These are phyloP conservation scores for Penicillium manginii DNA, from an alignment of 495 filamentous ascomycete genomes.

Conservation along the genomic window DNA sequence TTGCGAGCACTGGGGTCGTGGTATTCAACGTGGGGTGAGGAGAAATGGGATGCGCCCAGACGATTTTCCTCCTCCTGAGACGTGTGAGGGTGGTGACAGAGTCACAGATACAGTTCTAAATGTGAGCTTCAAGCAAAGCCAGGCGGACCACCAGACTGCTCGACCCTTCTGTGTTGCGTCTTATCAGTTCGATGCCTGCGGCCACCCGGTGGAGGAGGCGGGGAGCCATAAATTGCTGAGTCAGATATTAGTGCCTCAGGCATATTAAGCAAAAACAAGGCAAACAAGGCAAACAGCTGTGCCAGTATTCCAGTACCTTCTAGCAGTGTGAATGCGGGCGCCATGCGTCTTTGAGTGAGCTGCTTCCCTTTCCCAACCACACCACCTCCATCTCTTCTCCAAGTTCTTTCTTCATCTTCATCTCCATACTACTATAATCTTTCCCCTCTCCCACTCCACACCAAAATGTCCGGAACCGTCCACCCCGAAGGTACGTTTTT, in stretches of 20 bases:
- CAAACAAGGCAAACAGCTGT: slow-evolving; percentile 35
- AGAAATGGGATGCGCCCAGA: slow-evolving; percentile 4
- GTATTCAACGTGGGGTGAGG: slow-evolving; percentile 15
- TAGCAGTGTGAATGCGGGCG: slow-evolving; percentile 2
- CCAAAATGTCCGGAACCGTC: slow-evolving; percentile 38
- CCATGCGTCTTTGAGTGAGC: slow-evolving; percentile 3
- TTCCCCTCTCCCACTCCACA: slow-evolving; percentile 13
- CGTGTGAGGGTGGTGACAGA: not conserved
- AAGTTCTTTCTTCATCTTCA: slow-evolving; percentile 21
- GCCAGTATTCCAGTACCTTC: slow-evolving; percentile 1
- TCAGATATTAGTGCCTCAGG: slow-evolving; percentile 19
- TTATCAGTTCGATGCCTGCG: slow-evolving; percentile 24
- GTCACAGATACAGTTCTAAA: not conserved
- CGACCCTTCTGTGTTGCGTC: slow-evolving; percentile 6
- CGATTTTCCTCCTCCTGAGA: slow-evolving; percentile 2
- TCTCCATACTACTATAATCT: slow-evolving; percentile 19
- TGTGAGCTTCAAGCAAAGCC: not conserved
- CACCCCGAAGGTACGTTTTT: slow-evolving; percentile 47
- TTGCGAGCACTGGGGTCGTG: not conserved
- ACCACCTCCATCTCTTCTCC: slow-evolving; percentile 2
- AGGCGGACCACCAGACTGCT: slow-evolving; percentile 5
- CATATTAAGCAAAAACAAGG: not conserved
- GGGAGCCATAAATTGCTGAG: too few relatives aligned
- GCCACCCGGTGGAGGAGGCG: too few relatives aligned
- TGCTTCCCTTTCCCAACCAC: slow-evolving; percentile 1